Percentiles rank a stretch among this genome's conserved stretches.
phyloP scores from a whole-genome alignment of 306 rosid genomes.

The Cucurbita maxima region DNA sequence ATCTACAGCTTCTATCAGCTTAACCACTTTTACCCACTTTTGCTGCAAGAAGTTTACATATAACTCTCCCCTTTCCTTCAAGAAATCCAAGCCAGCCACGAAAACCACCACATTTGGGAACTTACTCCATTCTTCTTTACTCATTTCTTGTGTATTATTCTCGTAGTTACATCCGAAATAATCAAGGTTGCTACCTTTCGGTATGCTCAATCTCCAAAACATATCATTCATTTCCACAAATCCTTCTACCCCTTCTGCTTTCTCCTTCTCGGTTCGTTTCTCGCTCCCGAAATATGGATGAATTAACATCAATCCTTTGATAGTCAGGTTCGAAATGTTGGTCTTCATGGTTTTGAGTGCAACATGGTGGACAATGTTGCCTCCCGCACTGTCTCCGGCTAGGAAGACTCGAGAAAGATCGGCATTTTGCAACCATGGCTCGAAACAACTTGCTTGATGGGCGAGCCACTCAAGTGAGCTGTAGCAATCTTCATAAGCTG shows the following conservation, averaged over 20 bases:
- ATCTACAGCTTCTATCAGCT: constrained; percentile 37
- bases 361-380: constrained; percentile 60
- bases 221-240: constrained; percentile 27
- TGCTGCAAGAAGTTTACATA: constrained; percentile 44
- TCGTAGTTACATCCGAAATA: constrained; percentile 55
- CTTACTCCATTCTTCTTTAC: constrained; percentile 22
- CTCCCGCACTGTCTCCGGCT: constrained; percentile 89
- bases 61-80: constrained; percentile 71
- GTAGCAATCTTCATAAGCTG: constrained; percentile 59
- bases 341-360: constrained; percentile 25
- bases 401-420: constrained; percentile 55
- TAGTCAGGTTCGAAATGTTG: constrained; percentile 10
- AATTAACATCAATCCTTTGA: constrained; percentile 42
- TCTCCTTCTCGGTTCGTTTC: constrained; percentile 43
- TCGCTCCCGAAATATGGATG: constrained; percentile 91
- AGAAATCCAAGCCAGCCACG: constrained; percentile 61
- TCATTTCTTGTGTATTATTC: constrained; percentile 11
- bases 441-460: constrained; percentile 17
- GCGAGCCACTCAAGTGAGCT: constrained; percentile 51
- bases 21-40: constrained; percentile 35
- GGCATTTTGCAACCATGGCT: constrained; percentile 39
- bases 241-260: constrained; percentile 8
- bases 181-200: constrained; percentile 32
- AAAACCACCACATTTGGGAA: constrained; percentile 53
- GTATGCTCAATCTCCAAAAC: constrained; percentile 64